Base-by-base conservation (phyloP, 805 yeast genomes). In the Myxozyma vanderwaltii region DNA sequence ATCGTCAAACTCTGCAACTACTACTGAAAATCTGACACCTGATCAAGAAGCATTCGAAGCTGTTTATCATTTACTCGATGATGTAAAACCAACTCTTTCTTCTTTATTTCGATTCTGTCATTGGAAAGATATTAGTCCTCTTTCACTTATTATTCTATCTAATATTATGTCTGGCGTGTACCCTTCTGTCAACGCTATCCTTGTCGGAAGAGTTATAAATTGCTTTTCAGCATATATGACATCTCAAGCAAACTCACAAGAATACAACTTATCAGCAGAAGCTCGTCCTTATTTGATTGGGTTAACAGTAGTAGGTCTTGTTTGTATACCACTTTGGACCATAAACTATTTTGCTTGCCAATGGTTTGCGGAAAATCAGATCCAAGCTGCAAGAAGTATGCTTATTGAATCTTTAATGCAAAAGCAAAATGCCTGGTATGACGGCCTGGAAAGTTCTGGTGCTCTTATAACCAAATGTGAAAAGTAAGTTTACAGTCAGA, bases 361-460 rank as follows among this genome's bases (percentile, higher is more conserved):
- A 17, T 54, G 54, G 49, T 61, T 62, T 53, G 31, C 65, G 1
- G 65, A 62, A 27, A 49, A 43, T 31, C 65, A 62, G 39, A 35
- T 55, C 13, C 64, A 52, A 21, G 26, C 31, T 10, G 65, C 65
- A 6, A 27, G 61, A 17, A 7, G 10, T 1, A n/a, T 19, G 31
- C 19, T 62, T 3, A 15, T 48, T 7, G 58, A 52, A 4, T 44
- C 61, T 12, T 33, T 62, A 6, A 15, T 62, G 54, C 17, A 21
- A 4, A 51, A 53, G 29, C 31, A 45, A 4, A 47, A 15, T 13
- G 36, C 60, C 2, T 62, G 64, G 61, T 59, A 59, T 36, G 64
- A 61, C 24, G 49, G 47, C 10, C 21, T 59, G 29, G 64, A 60
- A 15, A 62, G 58, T 27, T 1, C 57, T 1, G 65, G 63, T 4